These are phyloP conservation scores for Alloascoidea hylecoeti DNA, from an alignment of 805 yeast species.

Conservation along the genomic window DNA sequence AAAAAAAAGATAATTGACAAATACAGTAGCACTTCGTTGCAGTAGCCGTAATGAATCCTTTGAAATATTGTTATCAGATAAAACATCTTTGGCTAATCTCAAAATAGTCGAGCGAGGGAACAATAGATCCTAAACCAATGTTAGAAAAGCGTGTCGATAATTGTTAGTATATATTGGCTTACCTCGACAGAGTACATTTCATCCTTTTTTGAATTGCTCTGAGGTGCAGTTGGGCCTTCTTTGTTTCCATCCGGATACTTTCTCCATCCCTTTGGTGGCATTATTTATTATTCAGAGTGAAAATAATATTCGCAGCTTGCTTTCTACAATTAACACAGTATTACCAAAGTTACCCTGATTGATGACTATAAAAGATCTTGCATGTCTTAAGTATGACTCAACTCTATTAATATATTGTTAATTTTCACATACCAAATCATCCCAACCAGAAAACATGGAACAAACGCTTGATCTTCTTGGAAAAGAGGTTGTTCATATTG, in stretches of 20 bases:
- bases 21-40: constrained; percentile 55
- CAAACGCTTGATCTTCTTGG: constrained; percentile 69
- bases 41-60: constrained; percentile 51
- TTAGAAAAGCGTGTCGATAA: not conserved
- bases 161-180: not conserved
- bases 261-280: not conserved
- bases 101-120: constrained; percentile 31
- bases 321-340: no score
- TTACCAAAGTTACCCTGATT: no score
- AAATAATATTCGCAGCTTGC: no score
- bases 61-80: constrained; percentile 24
- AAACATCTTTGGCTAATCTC: constrained; percentile 31
- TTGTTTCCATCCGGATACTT: not conserved
- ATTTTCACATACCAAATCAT: no score
- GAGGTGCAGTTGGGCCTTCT: not conserved
- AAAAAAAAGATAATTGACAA: constrained; percentile 40
- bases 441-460: no score
- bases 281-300: no score
- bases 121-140: constrained; percentile 23
- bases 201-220: not conserved
- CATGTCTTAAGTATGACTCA: no score
- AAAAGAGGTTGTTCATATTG: constrained; percentile 75
- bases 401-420: no score
- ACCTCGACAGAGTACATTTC: not conserved
- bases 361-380: no score